phyloP scores from a whole-genome alignment of 345 rosid species.

The Citrus cavaleriei region DNA sequence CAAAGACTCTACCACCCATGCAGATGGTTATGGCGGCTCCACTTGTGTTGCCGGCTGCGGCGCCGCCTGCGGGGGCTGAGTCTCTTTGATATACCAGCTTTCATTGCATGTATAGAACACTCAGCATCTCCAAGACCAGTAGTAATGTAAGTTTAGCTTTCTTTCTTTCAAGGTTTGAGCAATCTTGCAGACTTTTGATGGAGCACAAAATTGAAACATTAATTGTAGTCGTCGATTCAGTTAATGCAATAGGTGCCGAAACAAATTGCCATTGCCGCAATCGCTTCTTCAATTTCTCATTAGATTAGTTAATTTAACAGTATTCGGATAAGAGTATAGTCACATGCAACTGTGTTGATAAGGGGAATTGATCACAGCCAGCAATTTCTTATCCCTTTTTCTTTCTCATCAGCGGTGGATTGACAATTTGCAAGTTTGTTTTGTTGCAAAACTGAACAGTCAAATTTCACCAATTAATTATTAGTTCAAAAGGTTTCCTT shows the following conservation, averaged over 20 bases:
- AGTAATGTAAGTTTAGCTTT: neutral
- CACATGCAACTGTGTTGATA: too few species aligned
- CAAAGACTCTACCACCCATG: slow-evolving; percentile 25
- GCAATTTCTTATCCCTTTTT: neutral
- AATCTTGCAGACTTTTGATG: too few species aligned
- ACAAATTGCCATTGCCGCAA: neutral
- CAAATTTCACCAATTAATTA: neutral
- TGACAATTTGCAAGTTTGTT: neutral
- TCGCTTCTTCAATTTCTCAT: neutral
- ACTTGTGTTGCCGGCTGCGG: slow-evolving; percentile 45
- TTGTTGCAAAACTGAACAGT: neutral
- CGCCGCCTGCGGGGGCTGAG: slow-evolving; percentile 48
- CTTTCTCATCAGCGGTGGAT: neutral
- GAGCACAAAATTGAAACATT: too few species aligned
- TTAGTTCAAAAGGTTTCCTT: neutral
- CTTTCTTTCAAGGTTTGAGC: too few species aligned
- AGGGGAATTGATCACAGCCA: slow-evolving; percentile 3
- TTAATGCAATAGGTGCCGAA: neutral
- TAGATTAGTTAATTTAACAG: neutral
- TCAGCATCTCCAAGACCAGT: neutral
- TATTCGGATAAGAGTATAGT: neutral
- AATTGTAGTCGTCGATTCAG: neutral
- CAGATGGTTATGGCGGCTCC: slow-evolving; percentile 24
- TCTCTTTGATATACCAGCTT: neutral
- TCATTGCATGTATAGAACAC: neutral